Evolutionary conservation across 805 yeast genomes (phyloP), one percentile per base, ranked within the genome.

Genomic region (Candida takata): DNA sequence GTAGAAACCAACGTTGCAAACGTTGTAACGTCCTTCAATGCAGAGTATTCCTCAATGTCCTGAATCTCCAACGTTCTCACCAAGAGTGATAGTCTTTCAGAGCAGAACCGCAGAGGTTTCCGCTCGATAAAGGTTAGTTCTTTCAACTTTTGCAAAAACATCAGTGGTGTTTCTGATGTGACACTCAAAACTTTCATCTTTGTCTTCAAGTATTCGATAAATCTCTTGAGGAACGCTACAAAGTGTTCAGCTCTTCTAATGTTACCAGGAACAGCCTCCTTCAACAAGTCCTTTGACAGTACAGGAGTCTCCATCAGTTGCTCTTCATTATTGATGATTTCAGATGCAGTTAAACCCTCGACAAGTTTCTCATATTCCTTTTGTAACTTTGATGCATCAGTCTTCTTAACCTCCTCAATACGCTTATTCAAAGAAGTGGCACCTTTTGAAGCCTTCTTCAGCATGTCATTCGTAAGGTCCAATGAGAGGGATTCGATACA

Each of bases 171-270:
- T 57, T 92, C 99, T n/a, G 96, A 85, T 29, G 92, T 87, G 25
- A 92, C 98, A 63, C 90, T 96, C 33, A 94, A 62, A 3, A 92
- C 96, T 63, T 92, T 94, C 97, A 92, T 92, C 61, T 98, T 76
- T 4, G 97, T 90, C 53, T 90, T 92, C 51, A 92, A 65, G 60
- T 92, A 92, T 54, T 92, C 99, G 21, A 92, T 84, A 48, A 92
- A 84, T 45, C 99, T 67, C 52, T 88, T 85, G 57, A 92, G 68
- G 53, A 92, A 92, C 4, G 97, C 86, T 12, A 92, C 80, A 52
- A 92, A 92, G 64, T 92, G 98, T 54, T 94, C 97, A 0, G 97
- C 99, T 51, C 95, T 77, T 47, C 98, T 70, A 29, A 92, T 92
- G 48, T 94, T 92, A 10, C 99, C 99, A 0, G 99, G 99, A 9